Conservation (phyloP, 257 asterid genomes). For the Verbena officinalis region DNA sequence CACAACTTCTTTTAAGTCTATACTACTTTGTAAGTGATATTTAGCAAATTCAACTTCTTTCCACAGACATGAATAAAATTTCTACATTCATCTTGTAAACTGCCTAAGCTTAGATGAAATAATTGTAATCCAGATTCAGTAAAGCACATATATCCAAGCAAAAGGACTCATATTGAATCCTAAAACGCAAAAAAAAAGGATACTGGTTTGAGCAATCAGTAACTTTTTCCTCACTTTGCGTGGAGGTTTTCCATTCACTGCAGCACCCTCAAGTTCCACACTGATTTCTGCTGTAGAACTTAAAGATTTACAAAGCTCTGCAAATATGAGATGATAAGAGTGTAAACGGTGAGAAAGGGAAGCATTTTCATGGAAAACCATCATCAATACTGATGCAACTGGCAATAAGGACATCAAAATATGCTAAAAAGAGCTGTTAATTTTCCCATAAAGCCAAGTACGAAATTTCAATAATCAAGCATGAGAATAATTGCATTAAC, state of each 20-base stretch:
- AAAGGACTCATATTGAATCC: conserved; percentile 2
- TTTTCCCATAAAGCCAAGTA: conserved; percentile 15
- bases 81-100: conserved; percentile 3
- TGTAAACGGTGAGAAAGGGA: conserved; percentile 12
- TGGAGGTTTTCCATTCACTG: conserved; percentile 63
- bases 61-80: conserved; percentile 9
- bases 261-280: conserved; percentile 52
- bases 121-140: conserved; percentile 12
- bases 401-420: background rate
- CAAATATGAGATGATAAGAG: conserved; percentile 28
- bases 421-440: background rate
- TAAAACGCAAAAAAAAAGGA: conserved; percentile 50
- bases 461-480: conserved; percentile 20
- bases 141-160: conserved; percentile 21
- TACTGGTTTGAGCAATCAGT: conserved; percentile 57
- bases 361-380: conserved; percentile 12
- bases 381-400: conserved; percentile 10
- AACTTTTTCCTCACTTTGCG: conserved; percentile 77
- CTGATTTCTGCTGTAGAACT: conserved; percentile 36
- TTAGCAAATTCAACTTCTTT: conserved; percentile 10
- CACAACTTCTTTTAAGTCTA: conserved; percentile 3
- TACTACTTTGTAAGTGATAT: conserved; percentile 2
- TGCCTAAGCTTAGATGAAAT: background rate
- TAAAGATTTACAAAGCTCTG: conserved; percentile 76
- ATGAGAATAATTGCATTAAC: too few species aligned